phyloP scores from a whole-genome alignment of 2,329 filamentous ascomycete genomes.

The Balansia obtecta region DNA sequence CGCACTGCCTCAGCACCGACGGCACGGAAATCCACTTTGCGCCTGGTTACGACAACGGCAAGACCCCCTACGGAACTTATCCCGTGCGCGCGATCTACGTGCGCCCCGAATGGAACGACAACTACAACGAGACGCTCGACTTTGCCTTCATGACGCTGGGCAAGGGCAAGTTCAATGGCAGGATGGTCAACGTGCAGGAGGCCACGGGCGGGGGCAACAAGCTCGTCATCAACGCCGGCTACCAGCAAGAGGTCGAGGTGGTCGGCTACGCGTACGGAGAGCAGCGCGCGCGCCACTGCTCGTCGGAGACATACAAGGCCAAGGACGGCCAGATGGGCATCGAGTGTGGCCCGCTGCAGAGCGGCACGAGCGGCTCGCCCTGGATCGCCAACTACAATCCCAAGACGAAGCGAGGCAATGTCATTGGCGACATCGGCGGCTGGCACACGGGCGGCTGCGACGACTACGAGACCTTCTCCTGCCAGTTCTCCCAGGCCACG shows the following conservation, averaged over 20 bases:
- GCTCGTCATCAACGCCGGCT: conserved; percentile 5
- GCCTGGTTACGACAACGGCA: conserved; percentile 7
- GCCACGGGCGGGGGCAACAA: conserved; percentile 7
- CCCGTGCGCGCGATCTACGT: conserved; percentile 5
- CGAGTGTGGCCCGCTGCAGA: conserved; percentile 5
- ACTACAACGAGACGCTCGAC: conserved; percentile 4
- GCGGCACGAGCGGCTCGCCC: conserved; percentile 8
- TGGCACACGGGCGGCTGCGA: conserved; percentile 9
- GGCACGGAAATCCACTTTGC: conserved; percentile 6
- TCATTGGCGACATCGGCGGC: conserved; percentile 8
- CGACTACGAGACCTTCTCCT: conserved; percentile 6
- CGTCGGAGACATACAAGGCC: conserved; percentile 4
- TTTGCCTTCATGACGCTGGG: conserved; percentile 9
- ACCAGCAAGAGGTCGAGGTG: conserved; percentile 5
- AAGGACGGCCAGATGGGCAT: conserved; percentile 8
- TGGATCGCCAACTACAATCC: conserved; percentile 7
- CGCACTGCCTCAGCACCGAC: conserved; percentile 6
- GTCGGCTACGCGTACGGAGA: conserved; percentile 7
- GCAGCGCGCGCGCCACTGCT: conserved; percentile 7
- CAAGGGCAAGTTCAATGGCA: conserved; percentile 6
- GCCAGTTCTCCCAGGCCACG: conserved; percentile 4
- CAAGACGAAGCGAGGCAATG: conserved; percentile 1
- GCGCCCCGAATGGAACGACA: conserved; percentile 3
- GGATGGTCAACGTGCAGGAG: conserved; percentile 6
- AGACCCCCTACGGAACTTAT: conserved; percentile 8